Percentiles rank a stretch among this genome's conserved stretches.
phyloP scores from a whole-genome alignment of 169 alveolate species.

The Blepharisma undulans region DNA sequence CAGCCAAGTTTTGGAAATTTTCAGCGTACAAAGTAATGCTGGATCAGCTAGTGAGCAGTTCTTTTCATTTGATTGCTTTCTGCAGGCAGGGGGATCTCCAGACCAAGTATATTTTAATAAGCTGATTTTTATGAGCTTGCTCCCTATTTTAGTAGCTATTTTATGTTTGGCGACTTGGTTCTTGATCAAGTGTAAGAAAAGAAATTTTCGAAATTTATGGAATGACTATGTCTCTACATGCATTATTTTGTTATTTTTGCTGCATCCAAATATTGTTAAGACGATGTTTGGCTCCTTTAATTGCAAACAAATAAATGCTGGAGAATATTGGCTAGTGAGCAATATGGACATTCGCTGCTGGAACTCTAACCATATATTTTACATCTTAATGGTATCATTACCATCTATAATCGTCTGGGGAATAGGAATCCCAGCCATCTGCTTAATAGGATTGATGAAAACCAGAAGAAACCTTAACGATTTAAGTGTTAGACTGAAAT shows the following conservation, averaged over 20 bases:
- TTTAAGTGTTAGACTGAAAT: constrained; percentile 19
- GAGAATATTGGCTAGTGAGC: constrained; percentile 37
- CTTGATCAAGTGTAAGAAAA: no score
- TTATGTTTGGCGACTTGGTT: no score
- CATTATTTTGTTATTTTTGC: constrained; percentile 49
- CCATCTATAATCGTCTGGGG: constrained; percentile 59
- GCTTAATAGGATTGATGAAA: not conserved
- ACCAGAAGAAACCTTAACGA: constrained; percentile 17
- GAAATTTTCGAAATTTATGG: no score
- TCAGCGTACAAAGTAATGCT: constrained; percentile 10
- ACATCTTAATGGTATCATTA: constrained; percentile 27
- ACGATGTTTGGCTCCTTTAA: constrained; percentile 5
- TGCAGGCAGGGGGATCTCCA: not conserved
- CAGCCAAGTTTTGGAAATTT: not conserved
- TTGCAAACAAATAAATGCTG: constrained; percentile 39
- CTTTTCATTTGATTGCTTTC: constrained; percentile 51
- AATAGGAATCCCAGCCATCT: constrained; percentile 46
- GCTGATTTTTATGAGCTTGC: not conserved
- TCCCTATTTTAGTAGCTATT: no score
- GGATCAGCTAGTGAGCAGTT: constrained; percentile 40
- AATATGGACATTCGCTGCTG: constrained; percentile 29
- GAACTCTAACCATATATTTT: constrained; percentile 8
- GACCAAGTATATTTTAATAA: not conserved
- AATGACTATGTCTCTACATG: no score
- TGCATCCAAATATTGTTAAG: constrained; percentile 56